A percentile compares a stretch with the other conserved stretches of the same genome.
These are phyloP conservation scores for Hyphodiscus hymeniophilus DNA, from an alignment of 495 filamentous ascomycete genomes.

Conservation along the genomic window DNA sequence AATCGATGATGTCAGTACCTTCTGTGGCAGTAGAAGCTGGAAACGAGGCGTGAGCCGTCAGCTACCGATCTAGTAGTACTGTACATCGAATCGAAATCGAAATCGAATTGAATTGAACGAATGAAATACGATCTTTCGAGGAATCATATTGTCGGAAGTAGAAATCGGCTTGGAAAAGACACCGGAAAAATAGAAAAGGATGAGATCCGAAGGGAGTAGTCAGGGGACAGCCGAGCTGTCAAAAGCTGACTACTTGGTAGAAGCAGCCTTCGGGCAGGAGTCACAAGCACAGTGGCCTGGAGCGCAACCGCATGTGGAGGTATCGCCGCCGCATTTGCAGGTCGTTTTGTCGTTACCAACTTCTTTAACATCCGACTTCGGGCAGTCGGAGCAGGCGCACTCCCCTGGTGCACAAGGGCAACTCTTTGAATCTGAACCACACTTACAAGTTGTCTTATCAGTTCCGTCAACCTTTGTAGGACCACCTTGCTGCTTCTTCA, in stretches of 20 bases:
- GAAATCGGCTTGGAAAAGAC: conserved; percentile 4
- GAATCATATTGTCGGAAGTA: too few species aligned
- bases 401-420: conserved; percentile 26
- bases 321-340: conserved; percentile 24
- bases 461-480: conserved; percentile 17
- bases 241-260: neutral
- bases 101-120: conserved; percentile 5
- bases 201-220: conserved; percentile 7
- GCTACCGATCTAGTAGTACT: conserved; percentile 12
- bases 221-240: neutral
- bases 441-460: conserved; percentile 38
- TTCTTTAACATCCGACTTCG: conserved; percentile 19
- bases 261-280: conserved; percentile 22
- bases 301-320: conserved; percentile 22
- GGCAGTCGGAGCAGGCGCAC: conserved; percentile 30
- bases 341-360: conserved; percentile 24
- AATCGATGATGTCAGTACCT: conserved; percentile 14
- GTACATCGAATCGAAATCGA: conserved; percentile 4
- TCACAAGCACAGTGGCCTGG: conserved; percentile 31
- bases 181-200: conserved; percentile 3
- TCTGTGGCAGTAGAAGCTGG: conserved; percentile 12
- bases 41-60: conserved; percentile 15
- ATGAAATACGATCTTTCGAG: neutral
- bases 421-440: conserved; percentile 24
- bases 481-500: conserved; percentile 64